Evolutionary conservation across 495 filamentous ascomycete species (phyloP).

Genomic region (Clohesyomyces aquaticus): DNA sequence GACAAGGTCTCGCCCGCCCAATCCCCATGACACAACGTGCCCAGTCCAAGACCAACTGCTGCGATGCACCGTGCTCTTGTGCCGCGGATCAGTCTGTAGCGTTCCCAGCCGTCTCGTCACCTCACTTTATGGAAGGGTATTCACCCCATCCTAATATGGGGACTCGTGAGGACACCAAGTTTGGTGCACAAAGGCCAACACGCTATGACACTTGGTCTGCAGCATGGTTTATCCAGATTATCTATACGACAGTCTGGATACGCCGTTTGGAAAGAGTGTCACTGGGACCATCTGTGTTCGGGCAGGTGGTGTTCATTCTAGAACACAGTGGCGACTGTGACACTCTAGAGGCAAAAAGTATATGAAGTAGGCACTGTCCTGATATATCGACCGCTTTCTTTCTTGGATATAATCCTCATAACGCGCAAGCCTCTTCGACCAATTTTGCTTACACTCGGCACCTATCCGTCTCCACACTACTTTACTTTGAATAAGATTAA

Average conservation of each 20-base stretch:
- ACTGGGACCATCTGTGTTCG: constrained; percentile 1
- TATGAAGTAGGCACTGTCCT: constrained; percentile 32
- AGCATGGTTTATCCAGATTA: constrained; percentile 40
- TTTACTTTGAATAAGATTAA: constrained; percentile 5
- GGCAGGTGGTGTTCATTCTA: background rate
- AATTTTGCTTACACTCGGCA: background rate
- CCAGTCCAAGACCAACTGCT: background rate
- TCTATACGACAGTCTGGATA: constrained; percentile 33
- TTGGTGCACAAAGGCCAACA: constrained; percentile 22
- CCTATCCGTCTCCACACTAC: constrained; percentile 2
- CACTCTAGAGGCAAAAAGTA: constrained; percentile 27
- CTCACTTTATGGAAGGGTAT: constrained; percentile 17
- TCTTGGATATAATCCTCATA: constrained; percentile 10
- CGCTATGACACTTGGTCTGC: constrained; percentile 34
- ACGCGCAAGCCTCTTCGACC: background rate
- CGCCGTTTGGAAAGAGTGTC: constrained; percentile 1
- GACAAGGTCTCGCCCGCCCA: constrained; percentile 19
- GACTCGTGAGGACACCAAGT: background rate
- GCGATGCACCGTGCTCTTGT: background rate
- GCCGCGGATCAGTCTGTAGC: background rate
- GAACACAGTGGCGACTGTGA: constrained; percentile 25
- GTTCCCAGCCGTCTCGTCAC: constrained; percentile 8
- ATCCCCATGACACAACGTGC: background rate
- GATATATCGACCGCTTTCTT: constrained; percentile 11
- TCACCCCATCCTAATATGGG: constrained; percentile 32